These are phyloP conservation scores for Neoboletus brunneissimus DNA, from an alignment of 768 basidiomycete species.

Conservation along the genomic window DNA sequence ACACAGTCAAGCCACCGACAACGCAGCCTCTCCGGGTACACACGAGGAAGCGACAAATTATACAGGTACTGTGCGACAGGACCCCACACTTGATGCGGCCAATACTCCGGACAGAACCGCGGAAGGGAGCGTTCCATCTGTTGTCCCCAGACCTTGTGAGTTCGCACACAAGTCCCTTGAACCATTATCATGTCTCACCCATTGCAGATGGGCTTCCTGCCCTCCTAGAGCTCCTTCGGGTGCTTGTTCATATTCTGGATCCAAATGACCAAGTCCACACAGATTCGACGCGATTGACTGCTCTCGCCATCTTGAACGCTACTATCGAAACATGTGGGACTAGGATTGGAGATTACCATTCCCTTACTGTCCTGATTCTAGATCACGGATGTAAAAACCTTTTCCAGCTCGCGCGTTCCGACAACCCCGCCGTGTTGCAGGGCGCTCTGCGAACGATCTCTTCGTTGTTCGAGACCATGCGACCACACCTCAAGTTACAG, in stretches of 20 bases:
- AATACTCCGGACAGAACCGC: background rate
- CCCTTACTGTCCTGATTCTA: constrained; percentile 69
- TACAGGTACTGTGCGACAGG: background rate
- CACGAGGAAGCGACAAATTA: constrained; percentile 11
- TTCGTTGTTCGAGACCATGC: constrained; percentile 86
- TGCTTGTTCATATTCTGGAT: constrained; percentile 92
- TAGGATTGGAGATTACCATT: constrained; percentile 73
- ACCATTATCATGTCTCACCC: background rate
- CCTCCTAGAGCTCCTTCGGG: constrained; percentile 87
- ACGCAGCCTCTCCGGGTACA: constrained; percentile 9
- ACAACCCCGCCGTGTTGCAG: constrained; percentile 76
- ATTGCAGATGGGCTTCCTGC: constrained; percentile 82
- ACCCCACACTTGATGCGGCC: background rate
- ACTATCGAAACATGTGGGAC: constrained; percentile 84
- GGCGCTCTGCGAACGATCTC: constrained; percentile 81
- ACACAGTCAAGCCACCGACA: constrained; percentile 10
- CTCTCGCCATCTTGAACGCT: constrained; percentile 81
- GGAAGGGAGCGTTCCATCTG: constrained; percentile 36
- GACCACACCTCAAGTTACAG: constrained; percentile 84
- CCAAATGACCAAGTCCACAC: constrained; percentile 94
- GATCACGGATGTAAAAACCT: constrained; percentile 95
- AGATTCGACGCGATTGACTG: constrained; percentile 89
- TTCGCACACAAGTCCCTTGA: background rate
- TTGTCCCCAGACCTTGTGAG: constrained; percentile 25
- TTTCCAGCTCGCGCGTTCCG: constrained; percentile 93